Evolutionary conservation across 179 eudicot species (phyloP).

Genomic region (Carnegiea gigantea): DNA sequence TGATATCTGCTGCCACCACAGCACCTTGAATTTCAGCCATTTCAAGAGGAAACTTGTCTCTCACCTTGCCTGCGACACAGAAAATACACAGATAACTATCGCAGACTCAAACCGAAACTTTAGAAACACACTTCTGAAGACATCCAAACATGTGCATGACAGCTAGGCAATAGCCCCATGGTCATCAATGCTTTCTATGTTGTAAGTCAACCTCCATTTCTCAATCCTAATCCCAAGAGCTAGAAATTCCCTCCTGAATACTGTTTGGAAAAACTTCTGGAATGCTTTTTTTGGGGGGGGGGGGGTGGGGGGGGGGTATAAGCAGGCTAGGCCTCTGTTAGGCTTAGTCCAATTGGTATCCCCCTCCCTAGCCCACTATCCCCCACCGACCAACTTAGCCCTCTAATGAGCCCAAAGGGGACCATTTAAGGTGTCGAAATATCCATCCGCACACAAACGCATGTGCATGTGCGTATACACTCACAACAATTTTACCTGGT

Average conservation of each 20-base stretch:
- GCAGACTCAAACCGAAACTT: not conserved
- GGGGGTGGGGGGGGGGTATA: not conserved
- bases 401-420: too few species aligned
- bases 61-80: conserved; percentile 60
- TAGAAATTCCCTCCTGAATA: too few species aligned
- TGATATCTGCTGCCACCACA: conserved; percentile 92
- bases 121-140: not conserved
- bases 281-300: too few species aligned
- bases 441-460: too few species aligned
- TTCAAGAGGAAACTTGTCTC: conserved; percentile 92
- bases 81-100: not conserved
- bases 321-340: not conserved
- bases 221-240: too few species aligned
- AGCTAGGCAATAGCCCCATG: not conserved
- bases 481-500: not conserved
- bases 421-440: too few species aligned
- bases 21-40: conserved; percentile 99
- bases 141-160: not conserved
- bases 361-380: not conserved
- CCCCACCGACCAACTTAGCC: too few species aligned
- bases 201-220: too few species aligned
- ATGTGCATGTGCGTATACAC: not conserved
- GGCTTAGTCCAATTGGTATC: not conserved
- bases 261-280: too few species aligned
- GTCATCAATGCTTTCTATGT: not conserved